phyloP scores from a whole-genome alignment of 2,329 filamentous ascomycete genomes.

The Aspergillus felis region DNA sequence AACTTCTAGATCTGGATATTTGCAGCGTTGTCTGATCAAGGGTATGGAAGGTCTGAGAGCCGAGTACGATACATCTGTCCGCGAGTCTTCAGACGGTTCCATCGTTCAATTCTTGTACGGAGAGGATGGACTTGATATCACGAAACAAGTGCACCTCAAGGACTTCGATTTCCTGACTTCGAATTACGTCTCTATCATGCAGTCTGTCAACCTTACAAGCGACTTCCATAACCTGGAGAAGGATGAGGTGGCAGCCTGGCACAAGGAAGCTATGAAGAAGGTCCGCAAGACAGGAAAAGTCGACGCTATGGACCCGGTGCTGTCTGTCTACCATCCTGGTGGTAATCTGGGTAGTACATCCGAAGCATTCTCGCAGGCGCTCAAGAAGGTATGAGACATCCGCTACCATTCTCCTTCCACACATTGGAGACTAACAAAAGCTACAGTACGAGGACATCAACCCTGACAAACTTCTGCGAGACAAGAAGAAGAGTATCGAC shows the following conservation, averaged over 20 bases:
- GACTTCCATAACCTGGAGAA: slow-evolving; percentile 56
- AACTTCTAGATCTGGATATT: slow-evolving; percentile 91
- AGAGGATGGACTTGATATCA: slow-evolving; percentile 90
- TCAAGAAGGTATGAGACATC: slow-evolving; percentile 52
- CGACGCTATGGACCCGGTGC: slow-evolving; percentile 69
- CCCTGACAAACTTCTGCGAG: slow-evolving; percentile 55
- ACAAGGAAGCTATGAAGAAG: slow-evolving; percentile 70
- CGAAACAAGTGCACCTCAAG: slow-evolving; percentile 85
- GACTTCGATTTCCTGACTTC: slow-evolving; percentile 88
- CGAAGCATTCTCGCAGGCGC: slow-evolving; percentile 72
- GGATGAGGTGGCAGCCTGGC: slow-evolving; percentile 61
- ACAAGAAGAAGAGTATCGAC: slow-evolving; percentile 52
- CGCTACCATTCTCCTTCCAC: not conserved
- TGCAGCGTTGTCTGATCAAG: slow-evolving; percentile 96
- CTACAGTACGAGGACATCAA: slow-evolving; percentile 74
- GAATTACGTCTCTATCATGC: slow-evolving; percentile 77
- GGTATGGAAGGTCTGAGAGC: slow-evolving; percentile 94
- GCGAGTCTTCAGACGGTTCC: slow-evolving; percentile 81
- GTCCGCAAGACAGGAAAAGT: slow-evolving; percentile 68
- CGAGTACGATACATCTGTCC: slow-evolving; percentile 88
- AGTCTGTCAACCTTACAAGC: slow-evolving; percentile 66
- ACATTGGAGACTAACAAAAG: slow-evolving; percentile 13
- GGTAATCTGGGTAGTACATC: slow-evolving; percentile 82
- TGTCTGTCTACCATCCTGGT: slow-evolving; percentile 69
- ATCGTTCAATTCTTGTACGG: slow-evolving; percentile 95